Percentiles rank a stretch among this genome's conserved stretches.
These are phyloP conservation scores for Thecaphora thlaspeos DNA, from an alignment of 1,284 basidiomycete genomes.

Conservation along the genomic window DNA sequence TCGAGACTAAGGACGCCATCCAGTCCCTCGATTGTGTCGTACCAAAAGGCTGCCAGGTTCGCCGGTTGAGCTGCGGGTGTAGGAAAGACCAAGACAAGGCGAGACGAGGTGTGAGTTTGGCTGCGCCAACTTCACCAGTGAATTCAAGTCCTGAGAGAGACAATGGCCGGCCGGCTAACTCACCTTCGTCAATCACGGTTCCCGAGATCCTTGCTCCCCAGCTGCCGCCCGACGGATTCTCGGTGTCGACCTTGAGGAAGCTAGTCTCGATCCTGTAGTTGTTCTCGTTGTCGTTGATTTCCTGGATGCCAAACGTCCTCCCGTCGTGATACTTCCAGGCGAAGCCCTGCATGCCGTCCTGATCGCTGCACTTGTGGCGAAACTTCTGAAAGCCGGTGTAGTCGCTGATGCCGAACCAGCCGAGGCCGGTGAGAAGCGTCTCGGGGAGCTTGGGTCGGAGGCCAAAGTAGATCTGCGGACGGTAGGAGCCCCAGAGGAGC, in stretches of 20 bases:
- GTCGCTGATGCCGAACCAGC: slow-evolving; percentile 65
- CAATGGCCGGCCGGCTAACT: slow-evolving; percentile 48
- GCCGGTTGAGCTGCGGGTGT: slow-evolving; percentile 59
- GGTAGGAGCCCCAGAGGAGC: slow-evolving; percentile 84
- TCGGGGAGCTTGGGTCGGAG: slow-evolving; percentile 78
- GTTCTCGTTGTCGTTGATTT: slow-evolving; percentile 75
- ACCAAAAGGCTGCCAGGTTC: slow-evolving; percentile 75
- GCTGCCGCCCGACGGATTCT: slow-evolving; percentile 61
- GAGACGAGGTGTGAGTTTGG: too few species aligned
- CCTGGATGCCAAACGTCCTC: slow-evolving; percentile 77
- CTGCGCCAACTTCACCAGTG: not conserved
- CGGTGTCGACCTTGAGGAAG: slow-evolving; percentile 71
- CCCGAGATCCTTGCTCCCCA: slow-evolving; percentile 88
- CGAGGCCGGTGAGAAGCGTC: slow-evolving; percentile 82
- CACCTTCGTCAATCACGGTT: slow-evolving; percentile 67
- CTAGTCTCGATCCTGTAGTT: slow-evolving; percentile 82
- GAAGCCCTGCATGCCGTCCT: slow-evolving; percentile 75
- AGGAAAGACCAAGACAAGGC: not conserved
- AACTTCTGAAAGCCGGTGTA: slow-evolving; percentile 59
- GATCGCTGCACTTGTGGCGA: slow-evolving; percentile 86
- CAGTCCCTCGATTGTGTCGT: slow-evolving; percentile 79
- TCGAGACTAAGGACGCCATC: slow-evolving; percentile 70
- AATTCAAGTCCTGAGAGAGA: too few species aligned
- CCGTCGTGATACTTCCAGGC: slow-evolving; percentile 85
- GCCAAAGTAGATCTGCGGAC: slow-evolving; percentile 90